Evolutionary conservation across 192 early-diverging fungal genomes (phyloP).

Genomic region (Gaertneriomyces semiglobifer): DNA sequence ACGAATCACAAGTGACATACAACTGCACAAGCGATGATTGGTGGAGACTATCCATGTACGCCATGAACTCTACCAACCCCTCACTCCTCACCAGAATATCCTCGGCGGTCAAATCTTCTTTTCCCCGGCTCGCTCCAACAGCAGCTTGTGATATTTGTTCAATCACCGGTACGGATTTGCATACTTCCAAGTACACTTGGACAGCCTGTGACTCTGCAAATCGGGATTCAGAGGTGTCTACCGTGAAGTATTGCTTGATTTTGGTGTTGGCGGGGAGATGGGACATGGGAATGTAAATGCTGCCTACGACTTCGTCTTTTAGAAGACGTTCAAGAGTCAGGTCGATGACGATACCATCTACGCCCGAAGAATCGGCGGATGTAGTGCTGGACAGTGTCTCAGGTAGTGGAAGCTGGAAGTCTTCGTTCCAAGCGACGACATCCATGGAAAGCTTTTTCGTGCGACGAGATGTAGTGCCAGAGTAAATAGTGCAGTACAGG

Average conservation of each 20-base stretch:
- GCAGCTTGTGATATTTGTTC: not conserved
- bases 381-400: no score
- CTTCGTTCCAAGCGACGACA: no score
- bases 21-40: constrained; percentile 18
- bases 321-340: not conserved
- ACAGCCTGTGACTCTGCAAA: constrained; percentile 10
- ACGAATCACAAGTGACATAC: constrained; percentile 26
- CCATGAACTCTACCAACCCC: constrained; percentile 31
- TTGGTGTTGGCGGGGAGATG: constrained; percentile 28
- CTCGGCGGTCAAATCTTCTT: not conserved
- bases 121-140: not conserved
- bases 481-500: constrained; percentile 27
- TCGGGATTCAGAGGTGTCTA: constrained; percentile 35
- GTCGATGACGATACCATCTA: constrained; percentile 31
- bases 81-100: constrained; percentile 16
- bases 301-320: constrained; percentile 37
- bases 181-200: constrained; percentile 33
- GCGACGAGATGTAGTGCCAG: no score
- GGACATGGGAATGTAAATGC: constrained; percentile 25
- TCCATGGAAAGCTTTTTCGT: no score
- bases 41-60: constrained; percentile 25
- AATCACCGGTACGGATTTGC: not conserved
- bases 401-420: no score
- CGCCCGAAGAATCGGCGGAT: not conserved
- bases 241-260: constrained; percentile 24